A percentile compares a stretch with the other conserved stretches of the same genome.
phyloP scores from a whole-genome alignment of 805 yeast species.

The Nakazawaea pomicola region DNA sequence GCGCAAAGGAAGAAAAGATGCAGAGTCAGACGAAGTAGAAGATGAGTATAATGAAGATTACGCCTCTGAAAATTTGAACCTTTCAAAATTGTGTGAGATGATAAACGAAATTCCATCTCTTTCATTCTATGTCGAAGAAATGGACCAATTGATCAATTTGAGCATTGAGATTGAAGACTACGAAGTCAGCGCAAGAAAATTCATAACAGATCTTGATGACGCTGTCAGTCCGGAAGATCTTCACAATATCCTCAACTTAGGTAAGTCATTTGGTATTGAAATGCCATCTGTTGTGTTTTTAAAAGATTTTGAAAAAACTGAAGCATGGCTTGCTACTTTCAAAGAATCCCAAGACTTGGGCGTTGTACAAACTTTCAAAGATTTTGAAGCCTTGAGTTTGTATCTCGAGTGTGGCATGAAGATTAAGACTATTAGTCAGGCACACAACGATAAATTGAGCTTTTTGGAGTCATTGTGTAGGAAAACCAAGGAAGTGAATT shows the following conservation, averaged over 20 bases:
- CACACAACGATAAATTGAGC: conserved; percentile 15
- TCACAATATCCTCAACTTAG: conserved; percentile 49
- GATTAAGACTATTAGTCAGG: conserved; percentile 12
- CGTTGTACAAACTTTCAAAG: conserved; percentile 3
- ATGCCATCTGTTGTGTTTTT: conserved; percentile 42
- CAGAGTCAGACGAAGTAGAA: conserved; percentile 24
- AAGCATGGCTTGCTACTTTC: conserved; percentile 33
- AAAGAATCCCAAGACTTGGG: conserved; percentile 23
- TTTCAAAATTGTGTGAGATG: conserved; percentile 32
- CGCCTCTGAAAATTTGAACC: conserved; percentile 13
- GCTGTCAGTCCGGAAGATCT: conserved; percentile 35
- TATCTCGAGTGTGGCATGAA: conserved; percentile 22
- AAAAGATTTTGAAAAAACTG: conserved; percentile 31
- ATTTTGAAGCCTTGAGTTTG: not conserved
- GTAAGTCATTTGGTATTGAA: conserved; percentile 54
- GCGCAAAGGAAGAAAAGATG: conserved; percentile 17
- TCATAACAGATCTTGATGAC: conserved; percentile 8
- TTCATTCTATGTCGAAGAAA: conserved; percentile 51
- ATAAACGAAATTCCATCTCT: conserved; percentile 43
- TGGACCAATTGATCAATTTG: conserved; percentile 52
- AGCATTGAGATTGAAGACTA: conserved; percentile 47
- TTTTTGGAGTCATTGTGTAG: conserved; percentile 14
- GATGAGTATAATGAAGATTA: conserved; percentile 17
- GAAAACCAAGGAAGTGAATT: conserved; percentile 15
- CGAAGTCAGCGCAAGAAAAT: conserved; percentile 37